These are phyloP conservation scores for Aspergillus leporis DNA, from an alignment of 495 filamentous ascomycete genomes.

Conservation along the genomic window DNA sequence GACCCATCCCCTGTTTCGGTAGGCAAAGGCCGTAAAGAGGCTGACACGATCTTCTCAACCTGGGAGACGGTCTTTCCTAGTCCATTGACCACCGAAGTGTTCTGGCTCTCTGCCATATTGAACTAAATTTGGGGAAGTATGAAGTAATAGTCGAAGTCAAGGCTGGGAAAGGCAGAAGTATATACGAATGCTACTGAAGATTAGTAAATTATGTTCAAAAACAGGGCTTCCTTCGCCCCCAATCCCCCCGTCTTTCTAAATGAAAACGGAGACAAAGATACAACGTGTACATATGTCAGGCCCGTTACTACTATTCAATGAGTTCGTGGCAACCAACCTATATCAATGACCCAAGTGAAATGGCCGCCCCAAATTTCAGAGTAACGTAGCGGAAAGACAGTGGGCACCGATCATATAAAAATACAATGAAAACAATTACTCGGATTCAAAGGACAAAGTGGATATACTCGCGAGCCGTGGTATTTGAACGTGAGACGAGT, in stretches of 20 bases:
- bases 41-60: conserved; percentile 55
- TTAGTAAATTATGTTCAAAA: too few relatives aligned
- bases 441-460: neutral
- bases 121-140: neutral
- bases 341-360: neutral
- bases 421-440: neutral
- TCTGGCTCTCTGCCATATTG: conserved; percentile 28
- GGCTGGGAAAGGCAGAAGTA: neutral
- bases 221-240: too few relatives aligned
- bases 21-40: conserved; percentile 61
- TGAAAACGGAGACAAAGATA: too few relatives aligned
- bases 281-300: too few relatives aligned
- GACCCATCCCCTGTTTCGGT: conserved; percentile 64
- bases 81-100: conserved; percentile 22
- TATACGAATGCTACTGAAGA: too few relatives aligned
- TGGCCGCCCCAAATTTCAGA: neutral
- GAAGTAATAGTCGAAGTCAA: neutral
- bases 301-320: too few relatives aligned
- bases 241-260: too few relatives aligned
- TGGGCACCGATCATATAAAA: neutral
- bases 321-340: neutral
- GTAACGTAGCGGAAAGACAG: neutral
- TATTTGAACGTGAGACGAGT: neutral
- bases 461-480: neutral
- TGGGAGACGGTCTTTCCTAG: conserved; percentile 45